These are phyloP conservation scores for Zychaea mexicana DNA, from an alignment of 371 early-diverging fungal species.

Conservation along the genomic window DNA sequence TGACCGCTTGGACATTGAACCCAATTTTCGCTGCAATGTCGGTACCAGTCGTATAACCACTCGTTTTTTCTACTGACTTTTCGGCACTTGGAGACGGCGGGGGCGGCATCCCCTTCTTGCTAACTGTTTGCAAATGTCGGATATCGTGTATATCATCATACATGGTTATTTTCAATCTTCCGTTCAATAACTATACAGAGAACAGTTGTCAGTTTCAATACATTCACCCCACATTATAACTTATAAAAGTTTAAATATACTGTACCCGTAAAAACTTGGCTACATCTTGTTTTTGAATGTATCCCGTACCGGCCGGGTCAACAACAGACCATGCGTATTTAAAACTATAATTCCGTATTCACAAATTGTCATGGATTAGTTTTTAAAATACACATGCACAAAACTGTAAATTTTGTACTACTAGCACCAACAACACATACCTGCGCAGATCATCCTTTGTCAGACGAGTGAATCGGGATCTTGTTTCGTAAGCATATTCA, in stretches of 20 bases:
- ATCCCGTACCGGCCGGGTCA: slow-evolving; percentile 57
- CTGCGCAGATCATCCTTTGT: slow-evolving; percentile 57
- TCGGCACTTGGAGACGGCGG: background rate
- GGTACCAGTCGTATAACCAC: background rate
- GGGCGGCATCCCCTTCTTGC: slow-evolving; percentile 6
- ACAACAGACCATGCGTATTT: slow-evolving; percentile 62
- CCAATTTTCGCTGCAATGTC: background rate
- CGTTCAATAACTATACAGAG: slow-evolving; percentile 34
- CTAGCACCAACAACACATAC: slow-evolving; percentile 20
- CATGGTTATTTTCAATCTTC: slow-evolving; percentile 47
- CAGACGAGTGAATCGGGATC: slow-evolving; percentile 55
- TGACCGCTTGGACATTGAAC: slow-evolving; percentile 26
- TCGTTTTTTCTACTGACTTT: slow-evolving; percentile 1
- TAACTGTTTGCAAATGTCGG: slow-evolving; percentile 26
- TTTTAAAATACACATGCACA: background rate
- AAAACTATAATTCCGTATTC: slow-evolving; percentile 29
- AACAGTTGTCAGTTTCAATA: too few relatives aligned
- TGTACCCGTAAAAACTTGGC: slow-evolving; percentile 43
- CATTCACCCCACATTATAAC: too few relatives aligned
- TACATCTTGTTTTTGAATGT: slow-evolving; percentile 51
- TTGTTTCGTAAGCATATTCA: slow-evolving; percentile 59
- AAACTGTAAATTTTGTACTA: background rate
- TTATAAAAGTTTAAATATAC: background rate
- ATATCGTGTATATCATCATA: slow-evolving; percentile 45
- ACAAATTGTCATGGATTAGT: too few relatives aligned